Base-by-base conservation (phyloP, 495 filamentous ascomycete genomes). In the Aspergillus incahuasiensis region DNA sequence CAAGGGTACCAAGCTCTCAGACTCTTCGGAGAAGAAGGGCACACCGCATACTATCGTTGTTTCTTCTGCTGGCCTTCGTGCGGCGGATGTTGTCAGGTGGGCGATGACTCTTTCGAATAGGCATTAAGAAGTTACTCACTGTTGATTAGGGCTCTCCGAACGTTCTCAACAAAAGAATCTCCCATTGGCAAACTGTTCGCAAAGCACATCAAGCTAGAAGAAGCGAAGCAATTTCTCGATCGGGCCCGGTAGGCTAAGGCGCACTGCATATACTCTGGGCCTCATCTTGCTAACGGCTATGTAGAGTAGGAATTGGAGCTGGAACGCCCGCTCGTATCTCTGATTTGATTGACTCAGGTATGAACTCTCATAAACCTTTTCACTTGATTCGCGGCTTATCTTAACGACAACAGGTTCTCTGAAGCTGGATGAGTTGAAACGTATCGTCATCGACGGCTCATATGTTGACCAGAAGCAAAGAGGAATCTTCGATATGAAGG, bases 171-270 rank as follows among this genome's bases (percentile, higher is more conserved):
- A 13, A 91, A 92, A 67, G 82, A 88, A 19, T 83, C 79, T 22
- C 75, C 78, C 42, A 84, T 97, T 2, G 90, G 88, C 20, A 98
- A 98, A 69, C 77, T 97, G 48, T 98, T 98, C 68, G 92, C 95
- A 7, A 98, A 98, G 67, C 94, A 98, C 59, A 96, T 98, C 74
- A 98, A 98, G 72, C 60, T 98, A 6, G 80, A 88, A 50, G 95
- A 97, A 58, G 87, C 90, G 16, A 83, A 92, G 52, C 80, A 87
- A 46, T 87, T 87, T 68, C 81, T 92, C 15, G 70, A 74, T 70
- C 89, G 71, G 72, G 80, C 69, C 56, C 77, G 80, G 77, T 82
- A 72, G 48, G 66, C 55, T 38, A 6, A 9, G 19, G 0, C 43
- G 18, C 16, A 22, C 9, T 20, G 18, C 13, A 16, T 39, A 11